phyloP scores from a whole-genome alignment of 495 filamentous ascomycete species.

The Aspergillus egyptiacus region DNA sequence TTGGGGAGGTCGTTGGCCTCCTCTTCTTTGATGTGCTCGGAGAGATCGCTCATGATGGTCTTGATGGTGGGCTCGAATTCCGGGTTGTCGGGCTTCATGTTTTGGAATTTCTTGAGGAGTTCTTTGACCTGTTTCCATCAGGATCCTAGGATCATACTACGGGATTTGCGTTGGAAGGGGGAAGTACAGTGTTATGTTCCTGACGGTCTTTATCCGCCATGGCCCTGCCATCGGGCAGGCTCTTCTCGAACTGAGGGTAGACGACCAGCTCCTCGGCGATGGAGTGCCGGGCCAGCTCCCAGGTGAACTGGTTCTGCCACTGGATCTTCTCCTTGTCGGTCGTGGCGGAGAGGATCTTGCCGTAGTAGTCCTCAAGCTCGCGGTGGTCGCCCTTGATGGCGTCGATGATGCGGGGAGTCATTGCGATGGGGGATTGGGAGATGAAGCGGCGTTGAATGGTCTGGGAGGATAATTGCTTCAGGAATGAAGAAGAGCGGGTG shows the following conservation, averaged over 20 bases:
- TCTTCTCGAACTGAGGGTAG: conserved; percentile 61
- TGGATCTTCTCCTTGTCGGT: conserved; percentile 42
- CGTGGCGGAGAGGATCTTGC: conserved; percentile 46
- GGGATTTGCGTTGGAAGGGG: neutral
- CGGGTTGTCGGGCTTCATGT: conserved; percentile 38
- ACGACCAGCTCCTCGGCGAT: conserved; percentile 65
- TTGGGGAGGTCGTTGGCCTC: conserved; percentile 50
- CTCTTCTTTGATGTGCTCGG: conserved; percentile 57
- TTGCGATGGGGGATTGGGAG: conserved; percentile 2
- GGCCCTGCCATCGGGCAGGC: conserved; percentile 41
- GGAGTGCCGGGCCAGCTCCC: conserved; percentile 63
- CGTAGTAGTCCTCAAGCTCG: conserved; percentile 53
- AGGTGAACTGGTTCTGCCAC: conserved; percentile 63
- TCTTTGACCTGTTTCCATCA: conserved; percentile 64
- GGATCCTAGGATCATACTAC: no score
- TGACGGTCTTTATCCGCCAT: conserved; percentile 55
- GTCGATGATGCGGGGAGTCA: conserved; percentile 30
- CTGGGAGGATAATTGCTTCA: neutral
- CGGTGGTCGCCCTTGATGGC: conserved; percentile 58
- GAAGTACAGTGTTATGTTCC: conserved; percentile 42
- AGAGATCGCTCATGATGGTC: conserved; percentile 45
- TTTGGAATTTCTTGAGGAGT: conserved; percentile 55
- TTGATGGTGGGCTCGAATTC: conserved; percentile 49
- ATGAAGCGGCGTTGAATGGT: neutral
- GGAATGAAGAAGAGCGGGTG: no score